Evolutionary conservation across 768 basidiomycete genomes (phyloP).

Genomic region (Leucocoprinus birnbaumii): DNA sequence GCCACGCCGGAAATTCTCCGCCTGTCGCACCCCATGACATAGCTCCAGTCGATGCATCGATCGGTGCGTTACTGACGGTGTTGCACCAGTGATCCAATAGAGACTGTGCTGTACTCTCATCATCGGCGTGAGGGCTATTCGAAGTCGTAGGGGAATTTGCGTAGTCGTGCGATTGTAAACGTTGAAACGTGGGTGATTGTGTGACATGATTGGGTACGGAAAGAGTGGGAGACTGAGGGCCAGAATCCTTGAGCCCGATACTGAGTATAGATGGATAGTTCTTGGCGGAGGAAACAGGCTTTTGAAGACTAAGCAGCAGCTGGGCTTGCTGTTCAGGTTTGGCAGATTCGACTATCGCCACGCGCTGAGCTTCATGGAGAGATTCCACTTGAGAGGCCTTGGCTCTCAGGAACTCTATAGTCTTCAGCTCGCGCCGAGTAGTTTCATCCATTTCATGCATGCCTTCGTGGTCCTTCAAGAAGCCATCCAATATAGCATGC

Average conservation of each 20-base stretch:
- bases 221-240: constrained; percentile 27
- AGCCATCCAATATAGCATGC: constrained; percentile 78
- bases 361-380: constrained; percentile 26
- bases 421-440: constrained; percentile 77
- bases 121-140: constrained; percentile 72
- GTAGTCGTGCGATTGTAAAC: constrained; percentile 57
- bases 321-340: constrained; percentile 48
- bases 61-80: constrained; percentile 65
- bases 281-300: constrained; percentile 30
- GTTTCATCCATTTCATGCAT: constrained; percentile 78
- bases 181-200: constrained; percentile 58
- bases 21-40: constrained; percentile 63
- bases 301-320: constrained; percentile 45
- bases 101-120: constrained; percentile 72
- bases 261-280: constrained; percentile 26
- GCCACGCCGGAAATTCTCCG: constrained; percentile 60
- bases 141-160: constrained; percentile 59
- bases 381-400: constrained; percentile 57
- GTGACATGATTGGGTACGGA: constrained; percentile 24
- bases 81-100: constrained; percentile 85
- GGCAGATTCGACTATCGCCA: constrained; percentile 22
- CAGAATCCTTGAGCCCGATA: constrained; percentile 16
- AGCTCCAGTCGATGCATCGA: constrained; percentile 47
- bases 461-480: constrained; percentile 65
- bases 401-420: constrained; percentile 76